Evolutionary conservation across 2,329 filamentous ascomycete species (phyloP).

Genomic region (Diplodia mutila): DNA sequence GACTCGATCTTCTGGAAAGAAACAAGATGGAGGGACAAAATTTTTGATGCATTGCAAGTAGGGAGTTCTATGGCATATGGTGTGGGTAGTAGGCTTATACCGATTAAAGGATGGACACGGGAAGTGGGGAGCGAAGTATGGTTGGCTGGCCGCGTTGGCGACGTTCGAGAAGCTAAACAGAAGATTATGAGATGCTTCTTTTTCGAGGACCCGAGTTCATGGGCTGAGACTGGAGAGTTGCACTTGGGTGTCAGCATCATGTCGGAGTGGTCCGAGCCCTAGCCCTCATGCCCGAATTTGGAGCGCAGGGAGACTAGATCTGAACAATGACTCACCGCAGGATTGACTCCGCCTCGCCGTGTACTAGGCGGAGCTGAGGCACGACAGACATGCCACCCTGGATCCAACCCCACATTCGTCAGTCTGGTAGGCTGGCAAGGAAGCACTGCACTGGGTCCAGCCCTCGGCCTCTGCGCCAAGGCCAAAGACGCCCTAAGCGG

Average conservation of each 20-base stretch:
- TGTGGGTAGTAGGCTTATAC: slow-evolving; percentile 22
- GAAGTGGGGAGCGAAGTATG: slow-evolving; percentile 1
- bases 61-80: slow-evolving; percentile 22
- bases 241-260: not conserved
- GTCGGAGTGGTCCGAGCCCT: not conserved
- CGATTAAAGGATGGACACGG: slow-evolving; percentile 13
- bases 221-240: not conserved
- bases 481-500: not conserved
- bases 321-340: not conserved
- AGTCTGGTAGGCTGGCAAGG: not conserved
- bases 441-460: not conserved
- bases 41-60: slow-evolving; percentile 16
- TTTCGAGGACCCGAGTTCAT: not conserved
- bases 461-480: not conserved
- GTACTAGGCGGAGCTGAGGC: not conserved
- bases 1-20: slow-evolving; percentile 22
- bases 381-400: not conserved
- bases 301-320: not conserved
- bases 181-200: slow-evolving; percentile 3
- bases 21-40: slow-evolving; percentile 21
- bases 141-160: slow-evolving; percentile 5
- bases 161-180: not conserved
- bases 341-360: not conserved
- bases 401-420: not conserved
- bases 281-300: not conserved